A percentile compares a stretch with the other conserved stretches of the same genome.
Conservation (phyloP, 345 rosid genomes). For the Tarenaya hassleriana region DNA sequence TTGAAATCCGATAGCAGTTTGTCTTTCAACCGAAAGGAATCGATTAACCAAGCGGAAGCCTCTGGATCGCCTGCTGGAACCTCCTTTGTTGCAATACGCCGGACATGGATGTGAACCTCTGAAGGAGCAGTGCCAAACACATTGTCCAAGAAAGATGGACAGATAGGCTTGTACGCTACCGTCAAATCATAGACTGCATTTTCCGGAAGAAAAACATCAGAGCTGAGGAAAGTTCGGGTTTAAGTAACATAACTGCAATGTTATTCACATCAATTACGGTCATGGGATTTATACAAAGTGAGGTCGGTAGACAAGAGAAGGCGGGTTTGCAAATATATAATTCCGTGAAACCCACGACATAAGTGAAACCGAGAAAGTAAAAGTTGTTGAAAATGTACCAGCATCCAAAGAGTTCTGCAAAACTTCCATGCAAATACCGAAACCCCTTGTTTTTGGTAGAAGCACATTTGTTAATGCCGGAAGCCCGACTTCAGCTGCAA, state of each 20-base stretch:
- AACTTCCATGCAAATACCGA: slow-evolving; percentile 58
- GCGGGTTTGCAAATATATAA: no score
- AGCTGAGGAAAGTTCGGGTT: neutral
- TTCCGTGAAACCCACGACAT: no score
- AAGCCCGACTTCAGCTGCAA: slow-evolving; percentile 67
- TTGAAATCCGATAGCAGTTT: slow-evolving; percentile 51
- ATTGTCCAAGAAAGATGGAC: slow-evolving; percentile 72
- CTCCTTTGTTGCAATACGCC: slow-evolving; percentile 38
- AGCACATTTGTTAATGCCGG: slow-evolving; percentile 64
- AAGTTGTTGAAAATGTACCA: slow-evolving; percentile 33
- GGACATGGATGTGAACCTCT: slow-evolving; percentile 73
- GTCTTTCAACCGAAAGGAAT: slow-evolving; percentile 58
- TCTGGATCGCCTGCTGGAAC: slow-evolving; percentile 46
- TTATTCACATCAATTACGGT: neutral
- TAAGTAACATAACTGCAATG: slow-evolving; percentile 8
- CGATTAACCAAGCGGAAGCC: slow-evolving; percentile 51
- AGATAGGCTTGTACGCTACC: slow-evolving; percentile 60
- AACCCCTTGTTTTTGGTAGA: slow-evolving; percentile 72
- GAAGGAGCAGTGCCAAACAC: slow-evolving; percentile 77
- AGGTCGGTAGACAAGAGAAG: slow-evolving; percentile 5
- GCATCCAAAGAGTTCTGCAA: slow-evolving; percentile 58
- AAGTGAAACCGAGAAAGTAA: neutral
- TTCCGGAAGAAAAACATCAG: neutral
- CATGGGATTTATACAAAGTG: slow-evolving; percentile 5
- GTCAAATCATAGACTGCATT: slow-evolving; percentile 74